Conservation (phyloP, 768 basidiomycete genomes). For the Pleurotus sapidus region DNA sequence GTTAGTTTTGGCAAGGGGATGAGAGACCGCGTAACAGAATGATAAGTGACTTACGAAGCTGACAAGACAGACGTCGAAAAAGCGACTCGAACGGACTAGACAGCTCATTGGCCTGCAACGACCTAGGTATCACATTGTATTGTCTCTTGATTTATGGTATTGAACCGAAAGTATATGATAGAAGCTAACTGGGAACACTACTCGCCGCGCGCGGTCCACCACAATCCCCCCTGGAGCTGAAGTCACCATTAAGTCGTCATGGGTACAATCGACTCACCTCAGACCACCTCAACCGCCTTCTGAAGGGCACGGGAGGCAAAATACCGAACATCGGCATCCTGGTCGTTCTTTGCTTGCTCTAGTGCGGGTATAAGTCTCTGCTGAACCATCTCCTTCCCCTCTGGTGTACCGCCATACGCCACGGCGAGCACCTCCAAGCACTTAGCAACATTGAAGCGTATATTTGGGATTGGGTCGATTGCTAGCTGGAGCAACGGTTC, state of each 20-base stretch:
- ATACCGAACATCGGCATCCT: constrained; percentile 95
- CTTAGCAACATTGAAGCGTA: constrained; percentile 98
- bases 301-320: constrained; percentile 84
- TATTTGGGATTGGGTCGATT: constrained; percentile 94
- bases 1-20: too few species aligned
- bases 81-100: too few species aligned
- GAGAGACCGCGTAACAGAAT: too few species aligned
- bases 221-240: neutral
- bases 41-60: too few species aligned
- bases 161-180: constrained; percentile 6
- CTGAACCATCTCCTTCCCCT: constrained; percentile 74
- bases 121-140: neutral
- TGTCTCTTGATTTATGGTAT: constrained; percentile 8
- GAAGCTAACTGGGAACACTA: neutral
- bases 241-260: neutral
- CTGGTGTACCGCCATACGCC: constrained; percentile 57
- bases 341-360: constrained; percentile 83
- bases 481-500: constrained; percentile 80
- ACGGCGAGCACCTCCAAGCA: constrained; percentile 85
- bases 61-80: too few species aligned
- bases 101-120: too few species aligned
- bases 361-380: constrained; percentile 78
- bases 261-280: constrained; percentile 1
- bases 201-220: neutral
- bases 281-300: constrained; percentile 29